Base-by-base conservation (phyloP, 768 basidiomycete genomes). In the Leucogyrophana mollusca region DNA sequence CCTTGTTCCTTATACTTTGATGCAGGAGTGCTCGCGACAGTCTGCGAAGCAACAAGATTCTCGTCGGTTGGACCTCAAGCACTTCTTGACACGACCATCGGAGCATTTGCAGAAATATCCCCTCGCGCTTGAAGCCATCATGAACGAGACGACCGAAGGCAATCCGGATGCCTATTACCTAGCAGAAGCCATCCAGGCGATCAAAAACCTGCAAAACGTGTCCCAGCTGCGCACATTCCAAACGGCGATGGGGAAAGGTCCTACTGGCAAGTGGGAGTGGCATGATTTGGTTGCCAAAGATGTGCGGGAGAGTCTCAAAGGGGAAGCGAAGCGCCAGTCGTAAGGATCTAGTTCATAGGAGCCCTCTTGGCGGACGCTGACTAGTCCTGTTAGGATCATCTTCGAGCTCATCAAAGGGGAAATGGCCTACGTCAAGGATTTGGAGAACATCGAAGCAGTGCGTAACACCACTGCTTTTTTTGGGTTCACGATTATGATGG, bases 381-480 rank as follows among this genome's bases (percentile, higher is more conserved):
- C 27, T 24, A 13, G 9, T n/a, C 0, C 17, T 48, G 35, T 27
- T 53, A 93, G 91, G 35, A 83, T 93, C 57, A 93, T 95, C 41
- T 96, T 94, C 58, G 93, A 96, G 70, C 65, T 95, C 51, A 95
- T 96, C 65, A 90, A 95, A 65, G 89, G 90, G 52, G 93, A 96
- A 65, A 95, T 95, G 91, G 82, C 83, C 21, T 96, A 94, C 59
- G 93, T 95, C 21, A 89, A 85, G 56, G 93, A 96, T 72, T 66
- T 96, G 48, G 89, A 93, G 65, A 87, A 85, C 45, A 86, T 96
- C 36, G 85, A 87, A 50, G 73, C 72, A 50, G 92, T 93, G 56
- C 9, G 81, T 59, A 9, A 21, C 30, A 50, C 7, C 4, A 17
- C 9, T 14, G 22, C 33, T 17, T 13, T n/a, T 34, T 24, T 1